Conservation (phyloP, 208 protist species). For the Acanthamoeba royreba region DNA sequence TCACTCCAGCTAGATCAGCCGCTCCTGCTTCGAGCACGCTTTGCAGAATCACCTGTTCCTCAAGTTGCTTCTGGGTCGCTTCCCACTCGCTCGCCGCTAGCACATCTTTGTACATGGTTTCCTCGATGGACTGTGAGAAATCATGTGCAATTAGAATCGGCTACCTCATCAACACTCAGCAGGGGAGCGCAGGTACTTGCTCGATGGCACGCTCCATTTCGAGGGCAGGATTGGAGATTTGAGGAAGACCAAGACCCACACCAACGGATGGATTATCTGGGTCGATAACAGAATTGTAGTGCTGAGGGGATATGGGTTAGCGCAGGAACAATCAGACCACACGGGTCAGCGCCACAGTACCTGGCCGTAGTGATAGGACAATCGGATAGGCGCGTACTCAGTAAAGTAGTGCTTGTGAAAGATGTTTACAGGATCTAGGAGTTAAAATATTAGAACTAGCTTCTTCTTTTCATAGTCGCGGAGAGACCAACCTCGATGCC, state of each 20-base stretch:
- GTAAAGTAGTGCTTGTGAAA: conserved; percentile 54
- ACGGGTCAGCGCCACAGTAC: too few relatives aligned
- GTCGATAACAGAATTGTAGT: conserved; percentile 70
- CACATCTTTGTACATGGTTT: neutral
- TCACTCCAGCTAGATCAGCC: too few relatives aligned
- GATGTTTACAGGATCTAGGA: conserved; percentile 72
- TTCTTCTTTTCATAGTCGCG: too few relatives aligned
- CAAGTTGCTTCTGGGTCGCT: neutral
- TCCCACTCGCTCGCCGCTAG: conserved; percentile 4
- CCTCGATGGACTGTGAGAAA: neutral
- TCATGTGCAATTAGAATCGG: too few relatives aligned
- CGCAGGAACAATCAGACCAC: too few relatives aligned
- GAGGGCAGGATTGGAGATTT: neutral
- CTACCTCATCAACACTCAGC: too few relatives aligned
- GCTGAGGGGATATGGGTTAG: too few relatives aligned
- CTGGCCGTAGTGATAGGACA: conserved; percentile 66
- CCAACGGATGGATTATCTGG: conserved; percentile 54
- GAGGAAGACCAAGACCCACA: neutral
- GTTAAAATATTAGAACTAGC: too few relatives aligned
- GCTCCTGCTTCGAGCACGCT: neutral
- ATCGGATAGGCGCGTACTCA: conserved; percentile 54
- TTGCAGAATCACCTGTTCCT: neutral
- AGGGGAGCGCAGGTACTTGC: neutral
- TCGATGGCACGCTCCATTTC: conserved; percentile 23
- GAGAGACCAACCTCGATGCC: neutral